Evolutionary conservation across 495 filamentous ascomycete species (phyloP), one percentile per base, ranked within the genome.

Genomic region (Lophium mytilinum): DNA sequence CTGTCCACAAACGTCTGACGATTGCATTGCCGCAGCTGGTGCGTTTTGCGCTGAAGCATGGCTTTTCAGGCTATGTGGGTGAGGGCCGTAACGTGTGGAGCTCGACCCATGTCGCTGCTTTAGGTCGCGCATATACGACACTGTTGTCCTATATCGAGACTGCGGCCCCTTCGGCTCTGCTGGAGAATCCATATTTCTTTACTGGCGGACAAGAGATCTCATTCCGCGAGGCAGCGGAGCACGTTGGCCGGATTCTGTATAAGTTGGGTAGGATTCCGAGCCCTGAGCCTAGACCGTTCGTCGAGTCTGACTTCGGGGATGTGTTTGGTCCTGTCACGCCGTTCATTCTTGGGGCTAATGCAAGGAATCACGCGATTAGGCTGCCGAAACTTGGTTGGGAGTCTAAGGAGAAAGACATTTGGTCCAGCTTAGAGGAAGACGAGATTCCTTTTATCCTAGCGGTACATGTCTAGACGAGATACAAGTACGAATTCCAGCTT

Each of bases 171-270:
- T 30, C 43, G 1, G 59, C 63, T 14, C 35, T 68, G 21, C 34
- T 65, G 8, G 37, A 59, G 36, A 70, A 73, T 48, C 68, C 64
- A 9, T 75, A 72, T 46, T 73, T 65, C 61, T 74, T 74, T 52
- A 64, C 60, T 52, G 72, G 73, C 36, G 71, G 71, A 11, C 54
- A 66, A 9, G 72, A 74, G 48, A 43, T 63, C 7, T 68, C 66
- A 8, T 70, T 64, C 65, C 42, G 55, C 11, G 53, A 64, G 24
- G 58, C 58, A 12, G 63, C 65, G 3, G 57, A 60, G 14, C 58
- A 66, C 40, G 57, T 73, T 34, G 66, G 66, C 17, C 57, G 60
- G 8, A 51, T 48, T 4, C 55, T 72, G 17, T 46, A 63, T 33
- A 37, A 49, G 11, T 54, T 24, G 39, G 65, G 66, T 47, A 57